These are phyloP conservation scores for Anthoceros angustus DNA, from an alignment of 225 moss, liverwort and hornwort species.

Conservation along the genomic window DNA sequence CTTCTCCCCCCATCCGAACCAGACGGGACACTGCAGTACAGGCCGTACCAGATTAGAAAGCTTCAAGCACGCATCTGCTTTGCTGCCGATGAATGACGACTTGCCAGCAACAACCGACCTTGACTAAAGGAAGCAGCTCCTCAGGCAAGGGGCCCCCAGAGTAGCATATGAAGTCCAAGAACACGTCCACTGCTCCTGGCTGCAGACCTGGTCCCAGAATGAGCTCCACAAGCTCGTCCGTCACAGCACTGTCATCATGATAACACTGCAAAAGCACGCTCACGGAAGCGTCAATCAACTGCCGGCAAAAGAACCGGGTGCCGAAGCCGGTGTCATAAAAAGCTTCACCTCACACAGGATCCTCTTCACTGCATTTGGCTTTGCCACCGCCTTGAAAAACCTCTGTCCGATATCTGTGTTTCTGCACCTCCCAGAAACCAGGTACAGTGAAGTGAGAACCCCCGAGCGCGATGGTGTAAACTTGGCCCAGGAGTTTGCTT, in stretches of 20 bases:
- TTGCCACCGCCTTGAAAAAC: conserved; percentile 66
- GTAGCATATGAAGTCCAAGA: conserved; percentile 83
- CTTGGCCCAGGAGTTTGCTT: neutral
- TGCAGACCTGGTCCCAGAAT: conserved; percentile 64
- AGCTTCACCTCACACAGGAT: conserved; percentile 47
- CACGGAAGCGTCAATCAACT: neutral
- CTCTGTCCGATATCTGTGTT: conserved; percentile 49
- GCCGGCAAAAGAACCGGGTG: neutral
- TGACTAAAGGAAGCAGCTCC: conserved; percentile 55
- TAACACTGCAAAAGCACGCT: conserved; percentile 44
- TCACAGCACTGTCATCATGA: conserved; percentile 50
- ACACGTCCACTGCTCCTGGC: conserved; percentile 76
- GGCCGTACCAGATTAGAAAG: neutral
- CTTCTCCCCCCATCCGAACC: conserved; percentile 74
- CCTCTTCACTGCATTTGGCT: conserved; percentile 46
- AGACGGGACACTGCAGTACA: conserved; percentile 41
- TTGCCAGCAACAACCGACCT: conserved; percentile 21
- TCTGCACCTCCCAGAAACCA: conserved; percentile 22
- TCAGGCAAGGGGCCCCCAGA: conserved; percentile 77
- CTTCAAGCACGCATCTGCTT: conserved; percentile 1
- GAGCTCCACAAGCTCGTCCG: conserved; percentile 74
- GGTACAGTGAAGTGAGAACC: neutral
- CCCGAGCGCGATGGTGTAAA: too few relatives aligned
- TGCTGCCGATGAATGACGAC: neutral
- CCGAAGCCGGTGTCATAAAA: neutral